phyloP scores from a whole-genome alignment of 371 early-diverging fungal genomes.

The Zychaea mexicana region DNA sequence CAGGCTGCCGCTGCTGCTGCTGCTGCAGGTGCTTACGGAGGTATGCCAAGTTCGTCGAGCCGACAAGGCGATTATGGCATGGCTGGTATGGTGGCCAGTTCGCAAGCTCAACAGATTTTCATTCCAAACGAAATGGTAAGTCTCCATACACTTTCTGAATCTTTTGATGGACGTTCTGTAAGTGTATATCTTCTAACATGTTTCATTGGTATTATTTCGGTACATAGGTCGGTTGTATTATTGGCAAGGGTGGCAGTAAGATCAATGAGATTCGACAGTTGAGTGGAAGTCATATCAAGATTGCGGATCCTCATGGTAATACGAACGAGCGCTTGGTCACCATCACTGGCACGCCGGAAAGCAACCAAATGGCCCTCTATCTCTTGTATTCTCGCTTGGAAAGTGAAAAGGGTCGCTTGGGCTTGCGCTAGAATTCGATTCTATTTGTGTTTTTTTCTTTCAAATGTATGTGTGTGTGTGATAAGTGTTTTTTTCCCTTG shows the following conservation, averaged over 20 bases:
- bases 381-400: slow-evolving; percentile 80
- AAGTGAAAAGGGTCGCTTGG: slow-evolving; percentile 65
- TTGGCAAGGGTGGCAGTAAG: slow-evolving; percentile 86
- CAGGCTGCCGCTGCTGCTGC: slow-evolving; percentile 17
- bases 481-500: background rate
- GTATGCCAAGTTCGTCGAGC: slow-evolving; percentile 20
- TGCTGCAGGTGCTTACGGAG: slow-evolving; percentile 22
- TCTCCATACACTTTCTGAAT: background rate
- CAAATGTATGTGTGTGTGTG: slow-evolving; percentile 1
- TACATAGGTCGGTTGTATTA: slow-evolving; percentile 81
- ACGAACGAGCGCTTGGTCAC: slow-evolving; percentile 78
- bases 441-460: background rate
- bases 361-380: slow-evolving; percentile 81
- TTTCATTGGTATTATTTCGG: no score
- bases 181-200: no score
- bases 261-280: slow-evolving; percentile 83
- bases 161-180: no score
- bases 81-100: slow-evolving; percentile 26
- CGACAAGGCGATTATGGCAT: slow-evolving; percentile 28
- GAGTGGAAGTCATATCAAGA: slow-evolving; percentile 80
- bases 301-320: slow-evolving; percentile 64
- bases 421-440: slow-evolving; percentile 24
- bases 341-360: slow-evolving; percentile 79
- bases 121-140: slow-evolving; percentile 82
- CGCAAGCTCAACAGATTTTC: slow-evolving; percentile 77